phyloP scores from a whole-genome alignment of 768 basidiomycete genomes.

The Psilocybe tampanensis region DNA sequence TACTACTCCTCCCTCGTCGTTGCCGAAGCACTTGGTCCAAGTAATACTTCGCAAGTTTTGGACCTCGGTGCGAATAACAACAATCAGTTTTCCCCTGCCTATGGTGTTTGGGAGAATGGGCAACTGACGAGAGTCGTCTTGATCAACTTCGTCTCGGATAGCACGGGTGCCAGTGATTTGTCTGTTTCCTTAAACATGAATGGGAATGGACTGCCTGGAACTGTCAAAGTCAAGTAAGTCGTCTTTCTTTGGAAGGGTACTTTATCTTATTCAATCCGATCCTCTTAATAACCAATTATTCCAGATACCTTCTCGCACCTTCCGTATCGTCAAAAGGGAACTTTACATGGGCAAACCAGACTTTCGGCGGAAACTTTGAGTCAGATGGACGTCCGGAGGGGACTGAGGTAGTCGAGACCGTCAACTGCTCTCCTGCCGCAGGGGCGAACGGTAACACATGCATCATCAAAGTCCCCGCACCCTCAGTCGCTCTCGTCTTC shows the following conservation, averaged over 20 bases:
- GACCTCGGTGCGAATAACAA: conserved; percentile 56
- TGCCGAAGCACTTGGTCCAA: conserved; percentile 66
- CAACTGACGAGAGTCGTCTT: conserved; percentile 60
- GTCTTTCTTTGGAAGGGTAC: not conserved
- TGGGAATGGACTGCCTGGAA: conserved; percentile 34
- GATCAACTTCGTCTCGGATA: conserved; percentile 71
- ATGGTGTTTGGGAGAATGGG: conserved; percentile 74
- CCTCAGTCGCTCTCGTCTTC: conserved; percentile 73
- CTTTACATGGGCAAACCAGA: conserved; percentile 66
- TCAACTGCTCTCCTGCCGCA: conserved; percentile 53
- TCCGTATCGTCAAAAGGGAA: conserved; percentile 54
- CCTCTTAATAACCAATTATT: too few species aligned
- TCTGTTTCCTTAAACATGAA: conserved; percentile 42
- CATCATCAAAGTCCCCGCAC: conserved; percentile 62
- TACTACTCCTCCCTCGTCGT: conserved; percentile 74
- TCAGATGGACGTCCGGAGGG: conserved; percentile 69
- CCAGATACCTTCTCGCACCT: conserved; percentile 35
- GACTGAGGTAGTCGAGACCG: conserved; percentile 46
- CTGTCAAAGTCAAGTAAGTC: conserved; percentile 50
- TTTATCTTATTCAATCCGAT: too few species aligned
- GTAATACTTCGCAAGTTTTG: conserved; percentile 62
- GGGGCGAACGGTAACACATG: conserved; percentile 44
- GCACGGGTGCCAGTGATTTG: conserved; percentile 51
- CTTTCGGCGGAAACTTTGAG: conserved; percentile 56
- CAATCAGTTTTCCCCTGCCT: conserved; percentile 60